A percentile compares a stretch with the other conserved stretches of the same genome.
Evolutionary conservation across 2,329 filamentous ascomycete genomes (phyloP).

Genomic region (Colletotrichum magnum): DNA sequence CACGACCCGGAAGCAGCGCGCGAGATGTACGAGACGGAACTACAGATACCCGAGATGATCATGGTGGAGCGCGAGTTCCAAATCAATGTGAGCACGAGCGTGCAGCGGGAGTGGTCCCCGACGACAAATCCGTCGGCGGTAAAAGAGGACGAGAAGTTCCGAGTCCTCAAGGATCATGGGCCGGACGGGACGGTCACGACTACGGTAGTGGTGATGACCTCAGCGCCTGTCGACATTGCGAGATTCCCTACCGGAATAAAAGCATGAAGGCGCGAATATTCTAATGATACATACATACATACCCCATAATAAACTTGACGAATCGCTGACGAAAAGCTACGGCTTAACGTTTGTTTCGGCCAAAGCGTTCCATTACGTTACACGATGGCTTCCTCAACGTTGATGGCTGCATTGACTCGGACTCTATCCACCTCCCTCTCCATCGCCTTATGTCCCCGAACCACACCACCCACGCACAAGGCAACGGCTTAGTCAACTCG

Average conservation of each 20-base stretch:
- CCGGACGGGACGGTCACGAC: constrained; percentile 30
- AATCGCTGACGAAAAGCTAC: too few species aligned
- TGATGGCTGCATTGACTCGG: not conserved
- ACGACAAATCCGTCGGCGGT: constrained; percentile 2
- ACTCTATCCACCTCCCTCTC: not conserved
- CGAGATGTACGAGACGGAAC: not conserved
- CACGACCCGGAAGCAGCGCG: constrained; percentile 17
- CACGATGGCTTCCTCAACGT: too few species aligned
- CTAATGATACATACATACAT: constrained; percentile 1
- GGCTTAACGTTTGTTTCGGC: too few species aligned
- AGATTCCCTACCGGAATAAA: constrained; percentile 7
- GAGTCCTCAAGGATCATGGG: constrained; percentile 19
- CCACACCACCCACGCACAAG: too few species aligned
- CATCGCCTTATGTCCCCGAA: too few species aligned
- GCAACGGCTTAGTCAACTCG: not conserved
- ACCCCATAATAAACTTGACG: too few species aligned
- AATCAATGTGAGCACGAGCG: constrained; percentile 17
- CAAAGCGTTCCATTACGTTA: too few species aligned
- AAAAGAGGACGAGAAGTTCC: constrained; percentile 14
- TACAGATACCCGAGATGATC: constrained; percentile 22
- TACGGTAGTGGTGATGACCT: constrained; percentile 29
- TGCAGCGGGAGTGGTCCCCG: not conserved
- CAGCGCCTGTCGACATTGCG: constrained; percentile 15
- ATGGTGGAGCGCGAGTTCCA: constrained; percentile 28
- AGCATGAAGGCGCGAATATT: not conserved